Percentiles rank a stretch among this genome's conserved stretches.
Evolutionary conservation across 805 yeast species (phyloP).

Genomic region (Candida vartiovaarae): DNA sequence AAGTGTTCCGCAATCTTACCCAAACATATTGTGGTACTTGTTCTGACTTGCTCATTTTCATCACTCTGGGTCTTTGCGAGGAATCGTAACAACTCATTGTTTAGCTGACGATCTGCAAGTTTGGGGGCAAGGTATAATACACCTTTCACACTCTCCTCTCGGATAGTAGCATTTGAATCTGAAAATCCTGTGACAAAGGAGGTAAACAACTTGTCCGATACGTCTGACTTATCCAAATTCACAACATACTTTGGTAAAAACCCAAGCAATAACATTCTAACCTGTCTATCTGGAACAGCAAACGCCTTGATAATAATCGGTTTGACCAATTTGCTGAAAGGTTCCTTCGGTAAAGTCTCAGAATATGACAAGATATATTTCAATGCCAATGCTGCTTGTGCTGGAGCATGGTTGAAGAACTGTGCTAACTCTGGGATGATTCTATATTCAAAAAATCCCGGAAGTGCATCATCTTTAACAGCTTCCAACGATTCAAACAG

Average conservation of each 20-base stretch:
- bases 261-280: slow-evolving; percentile 64
- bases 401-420: slow-evolving; percentile 29
- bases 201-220: slow-evolving; percentile 63
- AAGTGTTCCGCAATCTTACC: slow-evolving; percentile 57
- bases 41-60: slow-evolving; percentile 66
- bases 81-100: slow-evolving; percentile 74
- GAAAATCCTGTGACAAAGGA: slow-evolving; percentile 73
- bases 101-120: slow-evolving; percentile 71
- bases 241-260: slow-evolving; percentile 50
- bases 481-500: slow-evolving; percentile 32
- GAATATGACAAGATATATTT: slow-evolving; percentile 26
- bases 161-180: slow-evolving; percentile 74
- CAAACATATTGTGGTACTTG: slow-evolving; percentile 65
- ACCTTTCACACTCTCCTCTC: slow-evolving; percentile 74
- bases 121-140: slow-evolving; percentile 51
- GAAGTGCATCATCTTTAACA: slow-evolving; percentile 33
- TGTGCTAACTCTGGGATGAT: slow-evolving; percentile 64
- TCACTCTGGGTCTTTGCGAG: slow-evolving; percentile 81
- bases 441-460: slow-evolving; percentile 49
- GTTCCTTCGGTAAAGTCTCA: slow-evolving; percentile 27
- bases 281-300: slow-evolving; percentile 63
- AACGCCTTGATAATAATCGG: slow-evolving; percentile 63
- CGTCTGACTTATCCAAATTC: slow-evolving; percentile 47
- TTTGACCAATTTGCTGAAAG: slow-evolving; percentile 38
- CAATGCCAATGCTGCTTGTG: slow-evolving; percentile 24